Evolutionary conservation across 2,329 filamentous ascomycete genomes (phyloP), one percentile per base, ranked within the genome.

Genomic region (Diplodia corticola): DNA sequence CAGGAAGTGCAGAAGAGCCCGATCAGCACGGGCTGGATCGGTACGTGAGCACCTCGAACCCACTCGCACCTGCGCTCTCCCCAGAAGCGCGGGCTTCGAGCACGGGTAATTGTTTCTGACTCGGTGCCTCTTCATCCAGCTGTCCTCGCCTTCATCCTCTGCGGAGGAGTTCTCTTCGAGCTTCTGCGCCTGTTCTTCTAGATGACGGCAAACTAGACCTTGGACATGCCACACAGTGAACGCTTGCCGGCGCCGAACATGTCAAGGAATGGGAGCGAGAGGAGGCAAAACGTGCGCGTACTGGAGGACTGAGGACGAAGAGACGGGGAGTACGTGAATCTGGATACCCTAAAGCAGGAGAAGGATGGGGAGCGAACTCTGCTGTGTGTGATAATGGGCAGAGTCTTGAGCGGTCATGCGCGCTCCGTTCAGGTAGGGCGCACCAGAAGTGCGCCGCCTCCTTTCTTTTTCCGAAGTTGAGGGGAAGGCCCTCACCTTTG

Each of bases 111-210:
- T 22, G 4, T 35, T 24, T 12, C 28, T 37, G 20, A 55, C 24
- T 20, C 9, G 28, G 17, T 28, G 4, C n/a, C 17, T 33, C 26
- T 30, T 5, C 17, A 22, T 40, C 6, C 67, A 89, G 87, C 84
- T 59, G 67, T 88, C 37, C 81, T 89, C 63, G 82, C 83, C n/a
- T 89, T 89, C 74, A 84, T 88, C 64, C 80, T 89, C 55, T 84
- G 84, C 72, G 87, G 87, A 48, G 86, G 87, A 26, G 72, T 89
- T 22, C 71, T 88, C 46, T 84, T 88, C 70, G 86, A 88, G 73
- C 73, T 87, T 12, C 69, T 87, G 22, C 79, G 82, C 68, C 71
- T 83, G 67, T 80, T 83, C 69, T 80, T 82, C 68, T 70, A 55
- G 24, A 54, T 5, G 9, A 30, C 5, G n/a, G 50, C 30, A n/a